Percentiles rank a stretch among this genome's conserved stretches.
Conservation (phyloP, 495 filamentous ascomycete species). For the Aspergillus steynii region DNA sequence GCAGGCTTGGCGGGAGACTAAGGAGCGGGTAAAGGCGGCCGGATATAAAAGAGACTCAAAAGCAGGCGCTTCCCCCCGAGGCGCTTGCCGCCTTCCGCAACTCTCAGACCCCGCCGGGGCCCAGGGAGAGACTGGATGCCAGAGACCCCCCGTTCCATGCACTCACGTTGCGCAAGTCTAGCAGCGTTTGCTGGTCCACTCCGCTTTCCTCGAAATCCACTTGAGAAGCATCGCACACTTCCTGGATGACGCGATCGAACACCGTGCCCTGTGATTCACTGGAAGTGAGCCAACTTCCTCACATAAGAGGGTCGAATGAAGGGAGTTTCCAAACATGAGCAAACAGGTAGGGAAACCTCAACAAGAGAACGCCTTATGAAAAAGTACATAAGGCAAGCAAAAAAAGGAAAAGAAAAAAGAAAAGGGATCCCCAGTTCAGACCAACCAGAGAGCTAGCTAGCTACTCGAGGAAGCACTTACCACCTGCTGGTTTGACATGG, state of each 20-base stretch:
- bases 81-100: conserved; percentile 41
- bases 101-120: conserved; percentile 37
- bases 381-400: not conserved
- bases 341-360: not conserved
- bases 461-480: conserved; percentile 49
- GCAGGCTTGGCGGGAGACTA: conserved; percentile 36
- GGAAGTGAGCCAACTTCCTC: conserved; percentile 31
- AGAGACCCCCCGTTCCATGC: conserved; percentile 2
- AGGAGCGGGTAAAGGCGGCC: conserved; percentile 37
- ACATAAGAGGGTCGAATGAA: not conserved
- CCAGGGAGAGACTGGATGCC: conserved; percentile 13
- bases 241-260: conserved; percentile 87
- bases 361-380: not conserved
- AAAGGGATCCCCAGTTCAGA: conserved; percentile 5
- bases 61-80: conserved; percentile 39
- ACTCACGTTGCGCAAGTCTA: conserved; percentile 82
- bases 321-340: not conserved
- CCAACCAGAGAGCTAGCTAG: conserved; percentile 12
- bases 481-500: conserved; percentile 66
- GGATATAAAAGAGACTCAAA: conserved; percentile 46
- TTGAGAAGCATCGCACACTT: conserved; percentile 82
- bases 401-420: not conserved
- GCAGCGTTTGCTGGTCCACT: conserved; percentile 79
- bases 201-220: conserved; percentile 97
- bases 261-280: conserved; percentile 63